Conservation (phyloP, 345 rosid genomes). For the Eucalyptus curtisii region DNA sequence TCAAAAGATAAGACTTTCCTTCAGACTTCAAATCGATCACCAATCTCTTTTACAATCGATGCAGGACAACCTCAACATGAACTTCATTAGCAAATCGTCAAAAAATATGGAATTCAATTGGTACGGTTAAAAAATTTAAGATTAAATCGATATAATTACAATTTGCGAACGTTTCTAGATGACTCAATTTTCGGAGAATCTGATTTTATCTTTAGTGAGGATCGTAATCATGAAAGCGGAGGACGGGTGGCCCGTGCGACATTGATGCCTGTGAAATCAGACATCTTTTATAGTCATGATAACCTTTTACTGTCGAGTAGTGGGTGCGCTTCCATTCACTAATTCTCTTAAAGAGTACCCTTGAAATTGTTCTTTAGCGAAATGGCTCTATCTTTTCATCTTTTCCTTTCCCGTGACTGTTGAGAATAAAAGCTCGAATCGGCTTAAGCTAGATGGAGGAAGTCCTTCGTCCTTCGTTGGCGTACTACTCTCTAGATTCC, state of each 20-base stretch:
- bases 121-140: accelerated
- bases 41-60: accelerated
- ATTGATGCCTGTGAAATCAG: not conserved
- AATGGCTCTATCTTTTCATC: not conserved
- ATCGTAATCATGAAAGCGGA: not conserved
- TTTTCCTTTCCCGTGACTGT: not conserved
- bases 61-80: accelerated
- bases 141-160: accelerated
- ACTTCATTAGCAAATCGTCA: accelerated
- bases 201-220: not conserved
- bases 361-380: not conserved
- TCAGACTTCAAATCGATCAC: accelerated
- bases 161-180: not conserved
- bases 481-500: not conserved
- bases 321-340: not conserved
- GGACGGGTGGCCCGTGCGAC: not conserved
- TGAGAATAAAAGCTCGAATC: not conserved
- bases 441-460: not conserved
- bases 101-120: accelerated
- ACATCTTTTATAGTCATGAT: not conserved
- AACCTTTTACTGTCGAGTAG: accelerated
- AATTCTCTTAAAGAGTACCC: not conserved
- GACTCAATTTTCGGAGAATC: accelerated
- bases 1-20: accelerated
- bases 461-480: not conserved